Evolutionary conservation across 2,329 filamentous ascomycete species (phyloP), one percentile per base, ranked within the genome.

Genomic region (Plectosphaerella cucumerina): DNA sequence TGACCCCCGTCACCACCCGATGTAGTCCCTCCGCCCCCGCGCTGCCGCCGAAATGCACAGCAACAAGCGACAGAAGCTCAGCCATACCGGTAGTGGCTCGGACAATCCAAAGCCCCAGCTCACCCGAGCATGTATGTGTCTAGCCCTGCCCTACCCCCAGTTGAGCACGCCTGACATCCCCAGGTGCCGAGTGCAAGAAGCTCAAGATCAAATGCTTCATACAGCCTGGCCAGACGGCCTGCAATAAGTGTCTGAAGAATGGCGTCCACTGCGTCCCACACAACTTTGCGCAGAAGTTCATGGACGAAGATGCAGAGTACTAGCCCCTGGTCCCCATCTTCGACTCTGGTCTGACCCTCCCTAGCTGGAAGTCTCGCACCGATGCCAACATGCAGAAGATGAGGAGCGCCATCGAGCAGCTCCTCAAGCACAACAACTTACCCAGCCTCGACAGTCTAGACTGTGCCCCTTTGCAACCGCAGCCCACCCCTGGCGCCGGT

Each of bases 351-450:
- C 15, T 11, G 4, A 14, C 10, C n/a, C n/a, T 17, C 37, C 18
- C 11, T 26, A 58, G 56, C 42, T 58, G 56, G 56, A 58, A 58
- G 45, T 17, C 44, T 22, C 14, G n/a, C 9, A 45, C 22, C 14
- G 15, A 22, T 18, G 22, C 14, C n/a, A 69, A 12, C 42, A 14
- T 47, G 12, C 34, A 34, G 8, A n/a, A 18, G 45, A 14, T 22
- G 12, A 23, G 33, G 33, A 49, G 44, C 22, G 56, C 54, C 21
- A 50, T 58, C 31, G 51, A 50, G 20, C 44, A 54, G 5, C 51
- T 58, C 12, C 53, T 55, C 8, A 47, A 57, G 21, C 52, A 50
- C 17, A 47, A 33, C 47, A 47, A 51, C 18, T 18, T 34, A 6
- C 45, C 45, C 11, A 17, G 21, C 6, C 18, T 47, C 2, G 20